Conservation (phyloP, 1,284 basidiomycete genomes). For the Cerrena zonata region DNA sequence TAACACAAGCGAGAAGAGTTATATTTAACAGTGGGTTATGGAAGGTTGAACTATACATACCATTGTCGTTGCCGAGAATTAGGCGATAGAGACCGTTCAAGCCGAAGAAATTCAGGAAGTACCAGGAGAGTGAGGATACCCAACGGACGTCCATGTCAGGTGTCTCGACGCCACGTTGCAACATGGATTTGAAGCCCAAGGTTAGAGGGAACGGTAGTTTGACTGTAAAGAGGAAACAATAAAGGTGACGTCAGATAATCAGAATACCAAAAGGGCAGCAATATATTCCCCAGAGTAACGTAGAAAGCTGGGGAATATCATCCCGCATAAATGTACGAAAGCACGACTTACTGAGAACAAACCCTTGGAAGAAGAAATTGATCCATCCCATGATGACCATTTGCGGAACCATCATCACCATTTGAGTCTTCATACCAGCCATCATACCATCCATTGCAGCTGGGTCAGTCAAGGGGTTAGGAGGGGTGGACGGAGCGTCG, state of each 20-base stretch:
- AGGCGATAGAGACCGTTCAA: conserved; percentile 92
- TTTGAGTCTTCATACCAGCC: conserved; percentile 98
- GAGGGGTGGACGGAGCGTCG: conserved; percentile 51
- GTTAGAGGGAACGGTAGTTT: conserved; percentile 97
- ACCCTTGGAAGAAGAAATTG: conserved; percentile 98
- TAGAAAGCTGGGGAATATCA: too few species aligned
- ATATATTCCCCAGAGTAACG: too few species aligned
- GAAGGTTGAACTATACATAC: conserved; percentile 41
- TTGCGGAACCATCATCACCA: conserved; percentile 96
- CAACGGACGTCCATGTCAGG: conserved; percentile 97
- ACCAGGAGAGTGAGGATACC: conserved; percentile 99
- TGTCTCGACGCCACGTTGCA: conserved; percentile 93
- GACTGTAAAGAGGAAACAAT: conserved; percentile 44
- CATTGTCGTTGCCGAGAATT: conserved; percentile 86
- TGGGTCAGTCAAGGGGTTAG: conserved; percentile 81
- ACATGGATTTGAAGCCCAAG: conserved; percentile 96
- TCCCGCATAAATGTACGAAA: too few species aligned
- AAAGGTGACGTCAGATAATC: not conserved
- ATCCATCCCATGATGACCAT: conserved; percentile 99
- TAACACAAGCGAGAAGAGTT: conserved; percentile 11
- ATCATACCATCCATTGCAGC: conserved; percentile 97
- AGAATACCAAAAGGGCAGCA: too few species aligned
- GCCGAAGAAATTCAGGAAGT: conserved; percentile 98
- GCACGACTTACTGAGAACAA: conserved; percentile 93
- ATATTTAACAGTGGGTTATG: conserved; percentile 11